phyloP scores from a whole-genome alignment of 176 grass and related monocot genomes.

The Saccharum spontaneum region DNA sequence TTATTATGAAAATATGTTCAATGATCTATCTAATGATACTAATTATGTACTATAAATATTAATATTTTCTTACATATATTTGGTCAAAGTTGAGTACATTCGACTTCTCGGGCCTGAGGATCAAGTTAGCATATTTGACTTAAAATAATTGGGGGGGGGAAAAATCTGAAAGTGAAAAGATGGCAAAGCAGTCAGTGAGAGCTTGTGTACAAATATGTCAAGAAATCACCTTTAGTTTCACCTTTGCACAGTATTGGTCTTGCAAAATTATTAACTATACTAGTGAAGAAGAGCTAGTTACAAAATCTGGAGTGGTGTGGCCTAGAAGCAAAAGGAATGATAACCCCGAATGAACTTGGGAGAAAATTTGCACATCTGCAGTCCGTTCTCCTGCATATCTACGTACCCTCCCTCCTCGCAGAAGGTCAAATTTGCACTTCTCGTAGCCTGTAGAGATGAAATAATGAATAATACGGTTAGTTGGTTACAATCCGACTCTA shows the following conservation, averaged over 20 bases:
- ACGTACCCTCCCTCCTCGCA: conserved; percentile 10
- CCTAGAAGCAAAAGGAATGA: conserved; percentile 13
- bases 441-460: conserved; percentile 54
- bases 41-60: too few species aligned
- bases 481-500: not conserved
- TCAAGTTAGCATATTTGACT: conserved; percentile 27
- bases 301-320: conserved; percentile 35
- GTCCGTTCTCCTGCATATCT: conserved; percentile 15
- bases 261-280: conserved; percentile 23
- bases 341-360: not conserved
- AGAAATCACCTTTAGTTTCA: conserved; percentile 39
- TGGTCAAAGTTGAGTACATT: too few species aligned
- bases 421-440: conserved; percentile 45
- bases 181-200: not conserved
- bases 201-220: conserved; percentile 23
- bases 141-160: conserved; percentile 3
- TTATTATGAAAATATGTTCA: too few species aligned
- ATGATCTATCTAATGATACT: too few species aligned
- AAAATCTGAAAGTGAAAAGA: conserved; percentile 26
- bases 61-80: too few species aligned
- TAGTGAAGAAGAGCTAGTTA: conserved; percentile 50
- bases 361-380: conserved; percentile 4
- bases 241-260: conserved; percentile 40
- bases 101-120: too few species aligned
- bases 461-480: not conserved